Evolutionary conservation across 495 filamentous ascomycete species (phyloP), one percentile per base, ranked within the genome.

Genomic region (Neurospora tetraspora): DNA sequence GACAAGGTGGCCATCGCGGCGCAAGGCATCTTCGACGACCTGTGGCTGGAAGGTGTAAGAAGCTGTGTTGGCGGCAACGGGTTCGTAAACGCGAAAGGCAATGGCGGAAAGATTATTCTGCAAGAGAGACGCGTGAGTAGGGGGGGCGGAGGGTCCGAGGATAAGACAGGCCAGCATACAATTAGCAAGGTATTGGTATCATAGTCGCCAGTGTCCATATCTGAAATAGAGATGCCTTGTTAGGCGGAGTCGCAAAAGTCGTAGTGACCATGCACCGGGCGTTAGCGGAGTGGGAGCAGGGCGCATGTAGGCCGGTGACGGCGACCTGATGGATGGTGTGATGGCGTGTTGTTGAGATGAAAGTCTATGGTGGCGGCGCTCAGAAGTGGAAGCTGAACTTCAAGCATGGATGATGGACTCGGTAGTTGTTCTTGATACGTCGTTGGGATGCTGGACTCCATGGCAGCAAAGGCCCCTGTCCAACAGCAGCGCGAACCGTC

Each of bases 171-270:
- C n/a, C 20, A 23, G 74, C 83, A 73, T 72, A 86, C 85, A 78
- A 86, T 85, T 77, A 86, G 75, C 72, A 86, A 74, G 45, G 82
- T 82, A 79, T 86, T 86, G 76, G 85, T 86, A 71, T 85, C 85
- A 80, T 86, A 86, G 78, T 85, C 84, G 61, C 83, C 84, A 78
- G 83, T 81, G 78, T 86, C 85, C 85, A 86, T 86, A 77, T 83
- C 85, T 82, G 79, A 82, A 72, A 70, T 34, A 18, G 53, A 38
- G 72, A 70, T 68, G 71, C 39, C 72, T 74, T 74, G 39, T 70
- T 65, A 73, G 59, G 74, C 74, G 74, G 73, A 59, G 69, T 59
- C 39, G 71, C 47, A 70, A 70, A 37, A 18, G 69, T 69, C 69
- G 73, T 65, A 73, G 68, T 61, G 45, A 71, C 76, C 75, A 78